Conservation (phyloP, 176 grass and related monocot species). For the Elaeis guineensis region DNA sequence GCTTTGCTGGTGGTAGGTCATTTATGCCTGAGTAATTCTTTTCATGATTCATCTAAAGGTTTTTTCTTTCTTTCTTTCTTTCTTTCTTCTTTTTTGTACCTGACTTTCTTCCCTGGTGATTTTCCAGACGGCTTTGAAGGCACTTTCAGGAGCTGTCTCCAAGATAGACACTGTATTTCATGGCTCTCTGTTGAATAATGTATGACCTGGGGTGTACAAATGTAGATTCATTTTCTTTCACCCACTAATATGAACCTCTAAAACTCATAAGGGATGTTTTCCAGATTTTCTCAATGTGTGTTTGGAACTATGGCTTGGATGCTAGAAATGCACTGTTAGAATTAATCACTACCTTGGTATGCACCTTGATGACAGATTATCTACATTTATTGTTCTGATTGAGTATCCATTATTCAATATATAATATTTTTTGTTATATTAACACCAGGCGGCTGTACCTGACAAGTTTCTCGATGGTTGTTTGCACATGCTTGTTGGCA, state of each 20-base stretch:
- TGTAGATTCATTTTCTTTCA: not conserved
- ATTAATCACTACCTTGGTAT: conserved; percentile 63
- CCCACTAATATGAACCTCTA: conserved; percentile 1
- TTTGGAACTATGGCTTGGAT: conserved; percentile 32
- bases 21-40: not conserved
- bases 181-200: conserved; percentile 42
- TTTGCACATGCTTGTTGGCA: conserved; percentile 37
- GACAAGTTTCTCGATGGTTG: conserved; percentile 36
- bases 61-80: too few species aligned
- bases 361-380: not conserved
- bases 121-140: conserved; percentile 33
- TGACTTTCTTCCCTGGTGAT: conserved; percentile 1
- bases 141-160: conserved; percentile 39
- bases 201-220: conserved; percentile 11
- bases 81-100: too few species aligned
- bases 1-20: conserved; percentile 23
- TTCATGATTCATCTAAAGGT: too few species aligned
- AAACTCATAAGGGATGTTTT: conserved; percentile 1
- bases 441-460: conserved; percentile 31
- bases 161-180: conserved; percentile 25
- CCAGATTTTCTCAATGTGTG: conserved; percentile 39
- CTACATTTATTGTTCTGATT: not conserved
- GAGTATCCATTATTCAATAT: not conserved
- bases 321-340: conserved; percentile 36
- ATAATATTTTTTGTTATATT: not conserved